These are phyloP conservation scores for Cylindrotheca closterium DNA, from an alignment of 108 stramenopile species.

Conservation along the genomic window DNA sequence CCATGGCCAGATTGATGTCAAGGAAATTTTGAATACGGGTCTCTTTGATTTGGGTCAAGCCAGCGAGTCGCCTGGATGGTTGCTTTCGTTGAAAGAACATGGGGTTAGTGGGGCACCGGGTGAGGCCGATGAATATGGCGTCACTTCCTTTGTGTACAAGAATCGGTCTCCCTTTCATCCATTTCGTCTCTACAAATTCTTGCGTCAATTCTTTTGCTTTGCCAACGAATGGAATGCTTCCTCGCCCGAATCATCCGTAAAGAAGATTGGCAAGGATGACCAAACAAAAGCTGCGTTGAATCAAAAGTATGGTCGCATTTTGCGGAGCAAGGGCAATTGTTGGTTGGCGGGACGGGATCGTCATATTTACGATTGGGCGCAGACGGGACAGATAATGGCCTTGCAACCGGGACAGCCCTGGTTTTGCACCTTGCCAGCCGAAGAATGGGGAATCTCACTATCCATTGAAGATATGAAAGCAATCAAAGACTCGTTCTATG, in stretches of 20 bases:
- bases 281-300: background rate
- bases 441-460: constrained; percentile 39
- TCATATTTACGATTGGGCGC: constrained; percentile 51
- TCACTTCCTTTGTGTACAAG: constrained; percentile 80
- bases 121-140: constrained; percentile 16
- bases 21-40: constrained; percentile 69
- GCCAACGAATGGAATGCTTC: background rate
- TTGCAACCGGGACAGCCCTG: constrained; percentile 44
- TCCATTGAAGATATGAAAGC: constrained; percentile 11
- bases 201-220: constrained; percentile 7
- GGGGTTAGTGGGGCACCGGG: background rate
- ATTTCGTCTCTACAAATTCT: constrained; percentile 58
- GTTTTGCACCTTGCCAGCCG: constrained; percentile 28
- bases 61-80: constrained; percentile 59
- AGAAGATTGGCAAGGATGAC: background rate
- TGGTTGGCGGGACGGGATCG: constrained; percentile 59
- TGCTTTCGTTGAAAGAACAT: constrained; percentile 14
- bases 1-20: constrained; percentile 48
- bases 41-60: constrained; percentile 68
- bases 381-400: constrained; percentile 44
- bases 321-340: constrained; percentile 72
- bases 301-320: background rate
- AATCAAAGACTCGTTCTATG: constrained; percentile 12
- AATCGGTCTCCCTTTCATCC: constrained; percentile 92
- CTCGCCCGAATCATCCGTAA: background rate